Evolutionary conservation across 75 land plant species (phyloP).

Genomic region (Adiantum capillusveneris): DNA sequence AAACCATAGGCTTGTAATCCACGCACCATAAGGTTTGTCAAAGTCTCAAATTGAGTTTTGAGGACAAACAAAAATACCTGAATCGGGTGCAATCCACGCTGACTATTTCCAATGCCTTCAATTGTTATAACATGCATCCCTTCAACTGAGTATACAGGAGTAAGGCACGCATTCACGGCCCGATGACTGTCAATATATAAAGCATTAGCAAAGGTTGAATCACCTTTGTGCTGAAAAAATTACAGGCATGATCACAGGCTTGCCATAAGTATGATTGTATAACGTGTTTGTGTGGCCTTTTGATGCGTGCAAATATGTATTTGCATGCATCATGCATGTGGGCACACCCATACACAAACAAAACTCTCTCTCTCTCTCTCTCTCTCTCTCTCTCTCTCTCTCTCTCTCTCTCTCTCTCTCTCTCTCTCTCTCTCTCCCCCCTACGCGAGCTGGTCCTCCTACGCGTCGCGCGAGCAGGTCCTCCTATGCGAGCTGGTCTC

Average conservation of each 20-base stretch:
- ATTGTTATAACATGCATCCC: conserved; percentile 98
- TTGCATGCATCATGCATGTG: neutral
- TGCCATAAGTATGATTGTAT: too few relatives aligned
- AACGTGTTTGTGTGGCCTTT: too few relatives aligned
- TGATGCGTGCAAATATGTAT: too few relatives aligned
- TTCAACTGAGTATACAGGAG: conserved; percentile 93
- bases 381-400: too few relatives aligned
- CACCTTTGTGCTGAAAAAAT: neutral
- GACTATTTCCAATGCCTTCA: conserved; percentile 84
- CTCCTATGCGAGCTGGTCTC: too few relatives aligned
- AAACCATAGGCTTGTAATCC: neutral
- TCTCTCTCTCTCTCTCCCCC: too few relatives aligned
- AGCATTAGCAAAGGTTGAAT: neutral
- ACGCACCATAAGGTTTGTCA: neutral
- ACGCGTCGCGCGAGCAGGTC: too few relatives aligned
- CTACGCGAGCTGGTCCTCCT: too few relatives aligned
- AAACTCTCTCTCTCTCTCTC: too few relatives aligned
- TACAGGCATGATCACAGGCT: neutral
- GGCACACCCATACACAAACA: neutral
- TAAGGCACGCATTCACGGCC: conserved; percentile 91
- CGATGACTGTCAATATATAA: conserved; percentile 47
- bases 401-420: too few relatives aligned
- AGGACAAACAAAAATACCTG: conserved; percentile 44
- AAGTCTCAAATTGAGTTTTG: too few relatives aligned
- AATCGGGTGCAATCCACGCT: conserved; percentile 72